These are phyloP conservation scores for Rusavskia elegans DNA, from an alignment of 495 filamentous ascomycete species.

Conservation along the genomic window DNA sequence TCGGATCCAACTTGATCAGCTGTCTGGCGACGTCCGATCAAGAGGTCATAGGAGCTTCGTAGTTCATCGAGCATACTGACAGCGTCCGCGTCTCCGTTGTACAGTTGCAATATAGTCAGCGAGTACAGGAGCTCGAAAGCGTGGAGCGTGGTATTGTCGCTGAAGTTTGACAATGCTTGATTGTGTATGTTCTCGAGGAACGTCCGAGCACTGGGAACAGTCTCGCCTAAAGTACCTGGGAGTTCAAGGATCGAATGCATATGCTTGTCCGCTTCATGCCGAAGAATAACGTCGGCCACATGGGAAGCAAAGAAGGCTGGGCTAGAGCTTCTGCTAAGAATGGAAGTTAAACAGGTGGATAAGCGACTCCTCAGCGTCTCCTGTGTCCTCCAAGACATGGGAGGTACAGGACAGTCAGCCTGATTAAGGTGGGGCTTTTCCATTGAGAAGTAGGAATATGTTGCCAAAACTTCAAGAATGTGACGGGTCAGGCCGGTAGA, in stretches of 20 bases:
- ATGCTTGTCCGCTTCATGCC: conserved; percentile 21
- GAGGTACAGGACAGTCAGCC: conserved; percentile 19
- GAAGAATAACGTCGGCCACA: conserved; percentile 35
- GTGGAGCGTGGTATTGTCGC: conserved; percentile 24
- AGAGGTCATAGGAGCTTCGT: conserved; percentile 50
- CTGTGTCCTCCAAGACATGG: conserved; percentile 43
- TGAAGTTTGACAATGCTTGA: conserved; percentile 14
- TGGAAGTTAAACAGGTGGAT: conserved; percentile 48
- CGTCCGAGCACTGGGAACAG: conserved; percentile 45
- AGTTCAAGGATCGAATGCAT: conserved; percentile 26
- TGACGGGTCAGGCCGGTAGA: neutral
- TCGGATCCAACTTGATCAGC: conserved; percentile 48
- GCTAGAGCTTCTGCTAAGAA: conserved; percentile 46
- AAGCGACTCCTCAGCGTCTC: conserved; percentile 54
- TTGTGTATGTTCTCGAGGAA: conserved; percentile 46
- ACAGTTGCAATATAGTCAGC: conserved; percentile 75
- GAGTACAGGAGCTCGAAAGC: conserved; percentile 72
- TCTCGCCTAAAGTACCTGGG: conserved; percentile 41
- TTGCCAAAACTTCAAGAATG: conserved; percentile 18
- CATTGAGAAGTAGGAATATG: conserved; percentile 23
- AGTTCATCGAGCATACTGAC: conserved; percentile 60
- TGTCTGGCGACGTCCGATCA: conserved; percentile 32
- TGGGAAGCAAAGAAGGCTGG: conserved; percentile 30
- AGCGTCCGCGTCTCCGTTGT: conserved; percentile 74
- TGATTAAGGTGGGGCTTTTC: neutral